Conservation (phyloP, 495 filamentous ascomycete species). For the Wilcoxina mikolae region DNA sequence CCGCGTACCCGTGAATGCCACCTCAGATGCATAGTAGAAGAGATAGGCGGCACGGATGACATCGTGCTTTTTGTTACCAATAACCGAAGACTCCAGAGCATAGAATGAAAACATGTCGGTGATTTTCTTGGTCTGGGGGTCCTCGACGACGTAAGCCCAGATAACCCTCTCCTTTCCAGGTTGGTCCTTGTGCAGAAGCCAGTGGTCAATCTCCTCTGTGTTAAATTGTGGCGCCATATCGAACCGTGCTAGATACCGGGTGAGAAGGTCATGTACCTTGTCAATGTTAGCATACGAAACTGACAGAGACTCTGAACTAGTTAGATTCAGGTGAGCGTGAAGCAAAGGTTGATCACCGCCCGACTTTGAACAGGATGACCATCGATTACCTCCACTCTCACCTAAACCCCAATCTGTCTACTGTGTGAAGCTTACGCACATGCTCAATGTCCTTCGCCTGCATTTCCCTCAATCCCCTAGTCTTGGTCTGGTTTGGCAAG, state of each 20-base stretch:
- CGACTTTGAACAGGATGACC: too few species aligned
- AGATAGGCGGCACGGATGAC: slow-evolving; percentile 76
- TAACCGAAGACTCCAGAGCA: slow-evolving; percentile 79
- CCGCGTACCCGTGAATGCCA: slow-evolving; percentile 44
- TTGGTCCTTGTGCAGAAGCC: slow-evolving; percentile 52
- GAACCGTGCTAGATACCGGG: slow-evolving; percentile 63
- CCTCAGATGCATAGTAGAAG: slow-evolving; percentile 88
- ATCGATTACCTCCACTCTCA: too few species aligned
- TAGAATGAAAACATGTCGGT: slow-evolving; percentile 97
- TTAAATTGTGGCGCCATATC: slow-evolving; percentile 71
- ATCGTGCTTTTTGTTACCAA: slow-evolving; percentile 59
- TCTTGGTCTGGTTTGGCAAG: slow-evolving; percentile 55
- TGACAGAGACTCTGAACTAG: too few species aligned
- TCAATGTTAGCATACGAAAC: too few species aligned
- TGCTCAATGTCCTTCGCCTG: slow-evolving; percentile 62
- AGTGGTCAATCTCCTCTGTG: slow-evolving; percentile 69
- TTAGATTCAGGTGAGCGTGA: too few species aligned
- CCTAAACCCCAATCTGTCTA: too few species aligned
- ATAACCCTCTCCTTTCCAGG: slow-evolving; percentile 61
- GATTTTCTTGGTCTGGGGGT: slow-evolving; percentile 41
- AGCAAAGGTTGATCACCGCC: too few species aligned
- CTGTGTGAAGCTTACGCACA: too few species aligned
- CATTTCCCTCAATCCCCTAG: slow-evolving; percentile 63
- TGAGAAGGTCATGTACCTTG: slow-evolving; percentile 56
- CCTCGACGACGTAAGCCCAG: slow-evolving; percentile 81